Percentiles rank a stretch among this genome's conserved stretches.
Evolutionary conservation across 2,329 filamentous ascomycete species (phyloP).

Genomic region (Xylaria sp.): DNA sequence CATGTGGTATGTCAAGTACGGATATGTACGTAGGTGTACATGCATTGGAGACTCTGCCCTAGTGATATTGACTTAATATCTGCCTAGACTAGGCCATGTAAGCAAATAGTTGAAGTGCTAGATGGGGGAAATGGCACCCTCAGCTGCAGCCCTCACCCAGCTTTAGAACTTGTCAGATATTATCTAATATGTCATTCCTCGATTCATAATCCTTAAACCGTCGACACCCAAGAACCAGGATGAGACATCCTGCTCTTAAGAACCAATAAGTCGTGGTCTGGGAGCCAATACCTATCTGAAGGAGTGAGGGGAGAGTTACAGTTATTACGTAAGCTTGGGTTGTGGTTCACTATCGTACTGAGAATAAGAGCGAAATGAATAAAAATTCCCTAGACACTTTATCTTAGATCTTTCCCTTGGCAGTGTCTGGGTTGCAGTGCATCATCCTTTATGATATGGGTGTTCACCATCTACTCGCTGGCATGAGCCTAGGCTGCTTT

Average conservation of each 20-base stretch:
- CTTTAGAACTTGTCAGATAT: slow-evolving; percentile 8
- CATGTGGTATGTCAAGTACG: neutral
- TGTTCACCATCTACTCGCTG: neutral
- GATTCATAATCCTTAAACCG: slow-evolving; percentile 8
- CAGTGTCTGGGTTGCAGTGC: neutral
- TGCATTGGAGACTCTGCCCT: neutral
- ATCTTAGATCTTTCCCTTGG: neutral
- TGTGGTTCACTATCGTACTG: neutral
- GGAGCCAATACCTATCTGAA: neutral
- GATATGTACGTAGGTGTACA: neutral
- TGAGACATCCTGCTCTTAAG: neutral
- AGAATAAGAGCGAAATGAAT: neutral
- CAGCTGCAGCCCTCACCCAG: slow-evolving; percentile 10
- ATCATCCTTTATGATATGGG: neutral
- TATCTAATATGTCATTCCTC: slow-evolving; percentile 2
- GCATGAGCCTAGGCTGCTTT: neutral
- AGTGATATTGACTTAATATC: neutral
- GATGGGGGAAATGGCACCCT: slow-evolving; percentile 11
- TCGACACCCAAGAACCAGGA: neutral
- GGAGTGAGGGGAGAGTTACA: neutral
- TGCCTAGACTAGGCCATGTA: neutral
- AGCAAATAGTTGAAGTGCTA: neutral
- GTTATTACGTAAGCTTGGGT: neutral
- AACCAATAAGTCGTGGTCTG: neutral
- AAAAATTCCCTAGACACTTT: neutral